Conservation (phyloP, 768 basidiomycete genomes). For the Amyloporia xantha region DNA sequence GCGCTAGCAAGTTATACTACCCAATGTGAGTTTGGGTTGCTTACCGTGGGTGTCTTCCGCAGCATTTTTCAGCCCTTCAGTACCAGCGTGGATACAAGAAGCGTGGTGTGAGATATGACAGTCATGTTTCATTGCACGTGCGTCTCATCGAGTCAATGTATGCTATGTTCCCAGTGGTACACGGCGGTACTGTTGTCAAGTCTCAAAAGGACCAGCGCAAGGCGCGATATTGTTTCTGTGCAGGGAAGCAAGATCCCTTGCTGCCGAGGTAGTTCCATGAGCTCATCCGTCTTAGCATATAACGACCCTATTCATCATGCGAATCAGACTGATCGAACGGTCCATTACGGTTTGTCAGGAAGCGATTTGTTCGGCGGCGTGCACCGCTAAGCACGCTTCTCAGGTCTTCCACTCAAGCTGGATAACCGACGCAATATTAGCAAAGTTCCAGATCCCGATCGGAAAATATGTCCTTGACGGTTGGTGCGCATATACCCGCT, state of each 20-base stretch:
- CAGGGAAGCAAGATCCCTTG: not conserved
- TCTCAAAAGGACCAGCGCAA: not conserved
- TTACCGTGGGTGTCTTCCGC: no score
- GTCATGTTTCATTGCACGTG: not conserved
- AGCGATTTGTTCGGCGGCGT: no score
- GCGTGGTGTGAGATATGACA: not conserved
- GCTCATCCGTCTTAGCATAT: not conserved
- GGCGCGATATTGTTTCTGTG: not conserved
- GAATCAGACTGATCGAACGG: not conserved
- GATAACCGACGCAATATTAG: not conserved
- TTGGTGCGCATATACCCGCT: not conserved
- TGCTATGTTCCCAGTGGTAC: not conserved
- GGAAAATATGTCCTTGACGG: not conserved
- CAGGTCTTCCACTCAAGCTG: not conserved
- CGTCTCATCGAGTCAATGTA: no score
- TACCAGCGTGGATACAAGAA: not conserved
- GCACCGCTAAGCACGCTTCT: no score
- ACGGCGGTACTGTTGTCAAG: not conserved
- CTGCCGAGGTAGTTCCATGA: not conserved
- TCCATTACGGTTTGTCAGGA: not conserved
- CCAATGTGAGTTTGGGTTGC: no score
- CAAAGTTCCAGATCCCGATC: not conserved
- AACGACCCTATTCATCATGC: not conserved
- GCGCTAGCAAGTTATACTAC: not conserved
- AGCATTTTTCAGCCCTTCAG: not conserved